Evolutionary conservation across 257 asterid species (phyloP), one percentile per base, ranked within the genome.

Genomic region (Capsicum baccatum): DNA sequence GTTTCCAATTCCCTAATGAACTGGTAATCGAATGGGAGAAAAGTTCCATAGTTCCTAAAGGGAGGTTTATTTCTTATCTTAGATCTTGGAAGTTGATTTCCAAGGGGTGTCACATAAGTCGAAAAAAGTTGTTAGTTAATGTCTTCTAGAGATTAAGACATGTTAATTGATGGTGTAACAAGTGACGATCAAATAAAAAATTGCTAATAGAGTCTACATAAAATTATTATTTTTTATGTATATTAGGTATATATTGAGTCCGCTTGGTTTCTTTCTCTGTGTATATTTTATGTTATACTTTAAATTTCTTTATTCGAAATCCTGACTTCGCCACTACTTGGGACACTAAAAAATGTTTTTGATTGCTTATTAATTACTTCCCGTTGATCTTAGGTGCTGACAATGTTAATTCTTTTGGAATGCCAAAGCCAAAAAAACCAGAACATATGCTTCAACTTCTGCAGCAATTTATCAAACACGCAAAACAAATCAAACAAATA

Each of bases 351-450:
- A 26, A 33, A 33, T 64, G 73, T 66, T 5, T 66, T 0, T 66
- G 42, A 33, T 10, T 66, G 3, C 16, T 66, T 66, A 66, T 64
- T 2, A 10, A 12, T 64, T 64, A 64, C 71, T 12, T 64, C 16
- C 71, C n/a, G 2, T 11, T 33, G 71, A 64, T 68, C 52, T 15
- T 68, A 68, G 52, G 76, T 68, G 52, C 76, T 68, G 73, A 66
- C 48, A 66, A 66, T 47, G 39, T 26, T 26, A 0, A 26, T 26
- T 26, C 33, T 26, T 26, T 26, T 26, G 33, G 33, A 26, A 26
- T 26, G 33, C 33, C 33, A 26, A 26, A 26, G 1, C 33, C 33
- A 26, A 26, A 26, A 26, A 26, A 26, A 26, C 33, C 33, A 26
- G 33, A 26, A 26, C 33, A 26, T 26, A 26, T 26, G 33, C 33